Base-by-base conservation (phyloP, 495 filamentous ascomycete genomes). In the Sordaria brevicollis region DNA sequence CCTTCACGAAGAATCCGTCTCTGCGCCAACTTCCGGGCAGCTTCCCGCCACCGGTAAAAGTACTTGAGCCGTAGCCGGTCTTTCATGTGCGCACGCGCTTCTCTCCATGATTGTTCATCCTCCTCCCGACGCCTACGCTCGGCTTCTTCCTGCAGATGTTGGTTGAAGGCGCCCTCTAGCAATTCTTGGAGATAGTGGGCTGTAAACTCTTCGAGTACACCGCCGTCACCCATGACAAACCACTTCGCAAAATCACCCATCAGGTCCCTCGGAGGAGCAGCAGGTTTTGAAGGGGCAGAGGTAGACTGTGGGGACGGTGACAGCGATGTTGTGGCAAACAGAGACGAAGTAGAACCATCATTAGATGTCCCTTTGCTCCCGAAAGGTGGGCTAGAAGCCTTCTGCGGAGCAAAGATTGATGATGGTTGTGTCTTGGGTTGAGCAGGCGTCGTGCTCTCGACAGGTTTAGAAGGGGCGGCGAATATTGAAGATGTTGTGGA, bases 11-110 rank as follows among this genome's bases (percentile, higher is more conserved):
- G 81, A 62, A 82, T 80, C 13, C 75, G 74, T 25, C 73, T 76
- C 31, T 71, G 73, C 33, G 74, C 72, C 8, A 72, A 74, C 1
- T 66, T 54, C 3, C 81, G 74, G 11, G 82, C 81, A 31, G 71
- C 74, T 33, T 83, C 72, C 65, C 80, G 79, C 86, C 86, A 87
- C 11, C 75, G 72, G 65, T 83, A 81, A 35, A 83, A 83, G 74
- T 78, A 87, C 65, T 83, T 86, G 35, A 82, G 76, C 13, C 73
- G 71, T 34, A 87, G 74, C 13, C 76, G 81, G 43, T 82, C 78
- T 15, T 68, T 72, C 70, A 80, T 77, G 72, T 79, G 83, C 13
- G 80, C 67, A 29, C 80, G 75, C 34, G 82, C 81, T 41, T 79
- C 68, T 4, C 75, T 70, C 76, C 77, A 79, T 0, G 80, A 80